Evolutionary conservation across 1,139 yeast genomes (phyloP).

Genomic region (Zygoascus sp.): DNA sequence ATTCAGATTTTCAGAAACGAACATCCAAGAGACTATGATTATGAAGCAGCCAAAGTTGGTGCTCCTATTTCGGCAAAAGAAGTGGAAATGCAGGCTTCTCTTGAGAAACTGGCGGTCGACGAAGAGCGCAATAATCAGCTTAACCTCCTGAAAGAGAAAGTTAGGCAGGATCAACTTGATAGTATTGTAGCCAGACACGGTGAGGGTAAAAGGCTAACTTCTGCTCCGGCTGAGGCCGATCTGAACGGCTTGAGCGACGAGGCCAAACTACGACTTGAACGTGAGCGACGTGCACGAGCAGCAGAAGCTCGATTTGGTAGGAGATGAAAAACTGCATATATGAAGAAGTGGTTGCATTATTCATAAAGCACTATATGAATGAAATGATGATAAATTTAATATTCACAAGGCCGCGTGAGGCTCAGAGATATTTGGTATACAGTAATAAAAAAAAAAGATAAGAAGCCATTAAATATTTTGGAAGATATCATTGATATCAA

Average conservation of each 20-base stretch:
- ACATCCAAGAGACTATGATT: conserved; percentile 55
- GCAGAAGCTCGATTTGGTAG: conserved; percentile 77
- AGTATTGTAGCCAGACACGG: conserved; percentile 31
- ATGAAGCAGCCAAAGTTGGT: conserved; percentile 69
- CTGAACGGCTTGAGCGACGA: conserved; percentile 50
- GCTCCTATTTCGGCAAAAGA: conserved; percentile 61
- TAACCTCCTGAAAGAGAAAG: conserved; percentile 34
- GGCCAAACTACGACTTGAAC: conserved; percentile 71
- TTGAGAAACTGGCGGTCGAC: conserved; percentile 31
- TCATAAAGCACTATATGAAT: background rate
- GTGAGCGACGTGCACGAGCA: conserved; percentile 95
- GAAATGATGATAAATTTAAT: too few relatives aligned
- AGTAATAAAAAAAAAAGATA: background rate
- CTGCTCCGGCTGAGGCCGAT: background rate
- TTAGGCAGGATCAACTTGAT: conserved; percentile 30
- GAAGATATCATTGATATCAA: conserved; percentile 1
- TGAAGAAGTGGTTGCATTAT: background rate
- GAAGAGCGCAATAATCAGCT: conserved; percentile 31
- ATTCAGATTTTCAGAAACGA: conserved; percentile 75
- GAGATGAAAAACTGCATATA: conserved; percentile 6
- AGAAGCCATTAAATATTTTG: conserved; percentile 1
- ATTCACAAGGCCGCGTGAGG: too few relatives aligned
- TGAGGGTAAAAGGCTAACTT: conserved; percentile 34
- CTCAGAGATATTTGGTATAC: background rate
- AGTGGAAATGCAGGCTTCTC: conserved; percentile 43